phyloP scores from a whole-genome alignment of 345 rosid genomes.

The Camelina sativa region DNA sequence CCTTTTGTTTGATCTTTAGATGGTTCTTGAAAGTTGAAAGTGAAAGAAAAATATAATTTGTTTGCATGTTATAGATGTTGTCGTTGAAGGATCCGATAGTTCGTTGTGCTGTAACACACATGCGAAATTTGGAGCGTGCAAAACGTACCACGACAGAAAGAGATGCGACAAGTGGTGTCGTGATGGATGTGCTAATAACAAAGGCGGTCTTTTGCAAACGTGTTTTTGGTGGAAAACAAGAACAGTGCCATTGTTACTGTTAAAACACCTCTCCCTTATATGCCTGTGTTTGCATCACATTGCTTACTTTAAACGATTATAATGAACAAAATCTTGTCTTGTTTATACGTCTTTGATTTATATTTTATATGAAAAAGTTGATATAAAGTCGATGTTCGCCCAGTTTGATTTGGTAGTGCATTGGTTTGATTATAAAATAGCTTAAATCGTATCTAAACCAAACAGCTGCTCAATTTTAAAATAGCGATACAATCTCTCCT shows the following conservation, averaged over 20 bases:
- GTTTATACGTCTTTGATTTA: no score
- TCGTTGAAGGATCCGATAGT: conserved; percentile 12
- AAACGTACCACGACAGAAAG: conserved; percentile 4
- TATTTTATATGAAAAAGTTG: no score
- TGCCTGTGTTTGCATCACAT: no score
- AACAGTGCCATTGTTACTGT: conserved; percentile 30
- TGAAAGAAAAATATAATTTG: background rate
- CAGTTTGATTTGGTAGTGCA: no score
- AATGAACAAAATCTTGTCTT: no score
- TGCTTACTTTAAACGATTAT: no score
- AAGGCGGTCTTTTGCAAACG: conserved; percentile 28
- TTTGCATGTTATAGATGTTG: conserved; percentile 16
- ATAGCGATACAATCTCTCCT: no score
- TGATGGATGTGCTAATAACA: conserved; percentile 6
- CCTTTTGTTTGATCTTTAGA: background rate
- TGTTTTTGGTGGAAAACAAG: background rate
- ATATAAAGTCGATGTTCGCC: no score
- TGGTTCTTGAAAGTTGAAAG: background rate
- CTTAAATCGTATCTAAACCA: no score
- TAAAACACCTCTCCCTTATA: no score
- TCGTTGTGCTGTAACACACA: conserved; percentile 33
- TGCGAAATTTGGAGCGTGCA: conserved; percentile 29
- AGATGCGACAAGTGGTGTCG: conserved; percentile 24
- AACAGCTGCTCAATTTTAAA: no score
- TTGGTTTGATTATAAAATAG: no score